Percentiles rank a stretch among this genome's conserved stretches.
Evolutionary conservation across 768 basidiomycete genomes (phyloP).

Genomic region (Leccinum pellstonianum): DNA sequence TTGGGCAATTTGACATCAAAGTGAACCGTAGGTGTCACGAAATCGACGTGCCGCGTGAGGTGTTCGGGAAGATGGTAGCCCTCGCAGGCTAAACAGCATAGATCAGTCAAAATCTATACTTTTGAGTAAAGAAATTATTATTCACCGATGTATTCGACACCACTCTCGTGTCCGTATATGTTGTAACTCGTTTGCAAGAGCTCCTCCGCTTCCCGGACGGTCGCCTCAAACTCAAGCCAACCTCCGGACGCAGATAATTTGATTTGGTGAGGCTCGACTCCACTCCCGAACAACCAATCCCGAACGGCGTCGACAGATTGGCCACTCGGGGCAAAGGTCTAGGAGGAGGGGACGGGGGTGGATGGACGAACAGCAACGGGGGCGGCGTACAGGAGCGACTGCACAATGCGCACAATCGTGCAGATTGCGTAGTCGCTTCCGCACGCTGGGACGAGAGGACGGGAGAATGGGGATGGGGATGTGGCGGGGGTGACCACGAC

Average conservation of each 20-base stretch:
- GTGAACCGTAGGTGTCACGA: constrained; percentile 46
- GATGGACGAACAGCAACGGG: too few relatives aligned
- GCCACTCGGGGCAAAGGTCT: constrained; percentile 42
- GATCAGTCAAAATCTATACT: not conserved
- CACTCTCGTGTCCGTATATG: constrained; percentile 40
- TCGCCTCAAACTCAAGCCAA: constrained; percentile 43
- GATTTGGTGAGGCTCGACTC: constrained; percentile 33
- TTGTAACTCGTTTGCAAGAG: constrained; percentile 44
- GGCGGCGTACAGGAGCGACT: too few relatives aligned
- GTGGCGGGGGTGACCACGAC: too few relatives aligned
- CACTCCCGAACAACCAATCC: constrained; percentile 39
- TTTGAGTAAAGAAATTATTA: not conserved
- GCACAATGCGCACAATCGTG: too few relatives aligned
- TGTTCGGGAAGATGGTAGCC: constrained; percentile 42
- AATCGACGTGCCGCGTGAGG: constrained; percentile 38
- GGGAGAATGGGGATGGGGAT: too few relatives aligned
- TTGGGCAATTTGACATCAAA: constrained; percentile 34
- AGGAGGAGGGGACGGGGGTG: constrained; percentile 4
- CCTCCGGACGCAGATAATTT: constrained; percentile 32
- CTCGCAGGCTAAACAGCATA: constrained; percentile 35
- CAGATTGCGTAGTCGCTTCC: too few relatives aligned
- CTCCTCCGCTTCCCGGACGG: constrained; percentile 42
- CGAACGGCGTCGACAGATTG: constrained; percentile 38
- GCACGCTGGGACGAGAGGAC: too few relatives aligned
- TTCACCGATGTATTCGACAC: constrained; percentile 39